Evolutionary conservation across 805 yeast species (phyloP).

Genomic region (Zygosaccharomyces bisporus): DNA sequence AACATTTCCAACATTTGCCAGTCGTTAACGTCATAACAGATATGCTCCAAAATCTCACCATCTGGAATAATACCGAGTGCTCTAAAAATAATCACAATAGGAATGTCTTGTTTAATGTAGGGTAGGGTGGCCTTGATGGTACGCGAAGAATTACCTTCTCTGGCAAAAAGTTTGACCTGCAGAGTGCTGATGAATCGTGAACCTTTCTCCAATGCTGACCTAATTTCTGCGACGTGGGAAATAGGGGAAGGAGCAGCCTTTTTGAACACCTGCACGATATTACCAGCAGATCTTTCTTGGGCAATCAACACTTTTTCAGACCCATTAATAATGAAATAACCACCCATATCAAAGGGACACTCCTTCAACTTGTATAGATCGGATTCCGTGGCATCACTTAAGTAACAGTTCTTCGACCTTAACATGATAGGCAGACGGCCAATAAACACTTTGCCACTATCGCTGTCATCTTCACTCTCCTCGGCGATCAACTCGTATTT

Average conservation of each 20-base stretch:
- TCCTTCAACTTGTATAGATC: conserved; percentile 94
- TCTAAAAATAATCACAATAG: conserved; percentile 94
- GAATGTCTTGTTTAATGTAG: conserved; percentile 93
- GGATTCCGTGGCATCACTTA: conserved; percentile 83
- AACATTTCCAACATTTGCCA: conserved; percentile 99
- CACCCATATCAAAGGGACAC: conserved; percentile 99
- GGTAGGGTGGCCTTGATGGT: conserved; percentile 96
- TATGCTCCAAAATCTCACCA: conserved; percentile 97
- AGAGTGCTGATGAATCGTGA: conserved; percentile 89
- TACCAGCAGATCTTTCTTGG: conserved; percentile 97
- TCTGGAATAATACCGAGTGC: conserved; percentile 98
- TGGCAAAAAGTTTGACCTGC: conserved; percentile 88
- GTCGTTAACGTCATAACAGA: conserved; percentile 94
- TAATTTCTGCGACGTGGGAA: conserved; percentile 92
- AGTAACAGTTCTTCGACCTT: conserved; percentile 91
- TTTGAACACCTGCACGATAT: conserved; percentile 96
- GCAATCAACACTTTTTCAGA: conserved; percentile 98
- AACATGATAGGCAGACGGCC: conserved; percentile 99
- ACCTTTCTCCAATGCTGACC: conserved; percentile 96
- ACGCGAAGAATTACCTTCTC: conserved; percentile 69
- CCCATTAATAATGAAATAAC: conserved; percentile 96
- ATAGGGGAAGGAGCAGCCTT: conserved; percentile 97
- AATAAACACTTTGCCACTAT: conserved; percentile 81
- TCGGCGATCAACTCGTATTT: conserved; percentile 52
- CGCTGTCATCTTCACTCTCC: conserved; percentile 58